Evolutionary conservation across 257 asterid genomes (phyloP).

Genomic region (Hygrophila difformis): DNA sequence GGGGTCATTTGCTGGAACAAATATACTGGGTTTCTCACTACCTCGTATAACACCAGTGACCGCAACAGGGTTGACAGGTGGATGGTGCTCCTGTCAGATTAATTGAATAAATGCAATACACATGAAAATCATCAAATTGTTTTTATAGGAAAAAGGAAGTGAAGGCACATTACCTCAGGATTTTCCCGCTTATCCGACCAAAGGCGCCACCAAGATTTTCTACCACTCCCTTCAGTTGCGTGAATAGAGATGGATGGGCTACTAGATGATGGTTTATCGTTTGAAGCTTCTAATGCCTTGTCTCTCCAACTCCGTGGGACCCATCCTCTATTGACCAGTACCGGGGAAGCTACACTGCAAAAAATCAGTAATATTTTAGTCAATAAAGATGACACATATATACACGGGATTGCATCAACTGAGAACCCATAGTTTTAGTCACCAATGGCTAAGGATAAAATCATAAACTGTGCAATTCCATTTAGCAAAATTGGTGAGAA

Average conservation of each 20-base stretch:
- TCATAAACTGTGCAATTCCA: too few relatives aligned
- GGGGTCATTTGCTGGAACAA: conserved; percentile 93
- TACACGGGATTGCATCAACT: too few relatives aligned
- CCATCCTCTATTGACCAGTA: conserved; percentile 98
- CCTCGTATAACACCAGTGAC: conserved; percentile 76
- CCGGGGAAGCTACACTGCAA: conserved; percentile 59
- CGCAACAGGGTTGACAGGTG: conserved; percentile 35
- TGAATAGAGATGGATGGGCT: conserved; percentile 25
- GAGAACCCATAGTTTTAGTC: too few relatives aligned
- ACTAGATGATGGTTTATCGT: conserved; percentile 23
- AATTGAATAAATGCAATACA: conserved; percentile 21
- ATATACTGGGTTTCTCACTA: conserved; percentile 91
- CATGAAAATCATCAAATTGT: conserved; percentile 9
- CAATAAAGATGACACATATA: too few relatives aligned
- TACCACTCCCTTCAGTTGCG: conserved; percentile 31
- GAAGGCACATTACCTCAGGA: conserved; percentile 29
- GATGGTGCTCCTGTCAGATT: conserved; percentile 46
- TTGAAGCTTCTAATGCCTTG: conserved; percentile 34
- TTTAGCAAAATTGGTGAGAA: too few relatives aligned
- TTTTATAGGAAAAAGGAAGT: conserved; percentile 7
- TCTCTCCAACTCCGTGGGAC: conserved; percentile 97
- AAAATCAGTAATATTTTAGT: conserved; percentile 7
- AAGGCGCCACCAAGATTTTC: conserved; percentile 51
- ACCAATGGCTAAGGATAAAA: too few relatives aligned
- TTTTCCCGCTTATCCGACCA: conserved; percentile 35